A percentile compares a stretch with the other conserved stretches of the same genome.
phyloP scores from a whole-genome alignment of 2,329 filamentous ascomycete species.

The Aspergillus ochraceus region DNA sequence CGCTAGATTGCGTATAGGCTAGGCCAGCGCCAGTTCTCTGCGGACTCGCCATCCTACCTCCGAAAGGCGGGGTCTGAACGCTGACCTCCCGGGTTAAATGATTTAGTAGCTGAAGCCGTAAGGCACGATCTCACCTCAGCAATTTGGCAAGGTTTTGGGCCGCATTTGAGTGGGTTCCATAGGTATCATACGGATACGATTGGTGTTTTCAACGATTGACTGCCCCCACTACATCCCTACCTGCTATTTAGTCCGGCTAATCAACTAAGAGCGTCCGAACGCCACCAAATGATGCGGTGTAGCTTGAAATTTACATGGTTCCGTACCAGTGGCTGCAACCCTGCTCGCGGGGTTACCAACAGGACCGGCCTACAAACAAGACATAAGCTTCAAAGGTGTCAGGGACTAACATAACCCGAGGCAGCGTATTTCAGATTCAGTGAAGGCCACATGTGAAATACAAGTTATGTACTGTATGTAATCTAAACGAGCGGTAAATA shows the following conservation, averaged over 20 bases:
- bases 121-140: neutral
- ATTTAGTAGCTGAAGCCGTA: neutral
- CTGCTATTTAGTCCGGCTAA: neutral
- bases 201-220: neutral
- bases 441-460: neutral
- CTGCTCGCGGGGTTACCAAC: neutral
- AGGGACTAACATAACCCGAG: neutral
- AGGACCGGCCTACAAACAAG: neutral
- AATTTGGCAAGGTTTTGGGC: neutral
- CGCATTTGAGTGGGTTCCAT: neutral
- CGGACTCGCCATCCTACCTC: neutral
- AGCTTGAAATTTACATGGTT: neutral
- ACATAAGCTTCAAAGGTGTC: neutral
- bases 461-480: neutral
- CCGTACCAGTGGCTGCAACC: neutral
- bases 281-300: neutral
- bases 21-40: neutral
- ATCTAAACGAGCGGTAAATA: neutral
- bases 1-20: neutral
- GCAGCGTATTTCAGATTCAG: neutral
- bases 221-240: neutral
- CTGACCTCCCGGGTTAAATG: neutral
- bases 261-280: neutral
- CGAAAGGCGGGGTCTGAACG: neutral
- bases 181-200: neutral